Conservation (phyloP, 2,329 filamentous ascomycete species). For the Furcasterigmium sp. region DNA sequence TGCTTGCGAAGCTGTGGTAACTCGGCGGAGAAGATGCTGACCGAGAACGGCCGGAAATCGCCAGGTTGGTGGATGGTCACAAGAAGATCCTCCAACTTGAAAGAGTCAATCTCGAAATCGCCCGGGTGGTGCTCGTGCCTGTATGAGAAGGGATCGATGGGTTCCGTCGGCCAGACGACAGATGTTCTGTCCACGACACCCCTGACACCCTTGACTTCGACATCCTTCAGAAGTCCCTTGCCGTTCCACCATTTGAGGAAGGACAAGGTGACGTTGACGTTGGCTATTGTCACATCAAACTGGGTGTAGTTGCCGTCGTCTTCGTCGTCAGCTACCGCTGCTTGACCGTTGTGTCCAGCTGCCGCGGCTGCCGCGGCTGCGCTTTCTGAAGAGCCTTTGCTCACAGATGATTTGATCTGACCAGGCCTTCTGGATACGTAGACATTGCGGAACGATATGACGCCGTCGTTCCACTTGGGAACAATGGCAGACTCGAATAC, state of each 20-base stretch:
- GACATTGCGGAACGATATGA: conserved; percentile 95
- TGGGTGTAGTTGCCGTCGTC: conserved; percentile 98
- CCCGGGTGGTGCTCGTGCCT: conserved; percentile 83
- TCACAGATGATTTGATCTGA: conserved; percentile 74
- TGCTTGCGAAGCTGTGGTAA: conserved; percentile 89
- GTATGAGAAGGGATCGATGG: conserved; percentile 78
- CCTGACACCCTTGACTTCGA: conserved; percentile 88
- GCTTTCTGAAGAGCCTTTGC: conserved; percentile 81
- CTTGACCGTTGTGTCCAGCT: conserved; percentile 35
- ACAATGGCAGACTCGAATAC: conserved; percentile 98
- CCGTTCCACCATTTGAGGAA: conserved; percentile 99
- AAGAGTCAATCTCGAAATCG: conserved; percentile 95
- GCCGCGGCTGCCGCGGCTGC: conserved; percentile 83
- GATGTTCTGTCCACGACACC: conserved; percentile 88
- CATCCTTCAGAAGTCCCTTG: conserved; percentile 83
- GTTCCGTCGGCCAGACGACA: conserved; percentile 64
- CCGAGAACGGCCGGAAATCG: conserved; percentile 87
- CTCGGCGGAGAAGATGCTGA: conserved; percentile 95
- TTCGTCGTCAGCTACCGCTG: conserved; percentile 48
- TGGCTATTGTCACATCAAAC: conserved; percentile 91
- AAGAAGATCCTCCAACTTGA: conserved; percentile 91
- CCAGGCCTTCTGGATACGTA: conserved; percentile 91
- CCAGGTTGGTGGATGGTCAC: conserved; percentile 88
- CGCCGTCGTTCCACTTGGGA: conserved; percentile 89
- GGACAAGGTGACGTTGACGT: conserved; percentile 91